phyloP scores from a whole-genome alignment of 2,329 filamentous ascomycete species.

The Tolypocladium sp. region DNA sequence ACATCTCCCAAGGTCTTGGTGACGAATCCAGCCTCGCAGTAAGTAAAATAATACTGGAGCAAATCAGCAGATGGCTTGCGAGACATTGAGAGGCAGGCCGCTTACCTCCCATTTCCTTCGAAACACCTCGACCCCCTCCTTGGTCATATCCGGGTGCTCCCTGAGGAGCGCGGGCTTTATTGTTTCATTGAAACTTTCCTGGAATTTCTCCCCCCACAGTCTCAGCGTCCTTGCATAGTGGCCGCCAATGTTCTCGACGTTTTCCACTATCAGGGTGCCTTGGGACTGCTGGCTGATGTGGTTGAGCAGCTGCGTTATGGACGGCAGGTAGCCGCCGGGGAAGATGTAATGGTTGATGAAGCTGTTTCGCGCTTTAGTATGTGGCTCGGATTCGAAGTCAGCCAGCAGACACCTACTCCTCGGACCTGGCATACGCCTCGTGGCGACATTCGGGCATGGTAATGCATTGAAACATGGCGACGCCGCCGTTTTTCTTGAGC shows the following conservation, averaged over 20 bases:
- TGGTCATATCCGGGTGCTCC: constrained; percentile 49
- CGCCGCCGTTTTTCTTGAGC: constrained; percentile 55
- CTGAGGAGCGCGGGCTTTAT: constrained; percentile 51
- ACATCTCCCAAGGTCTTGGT: constrained; percentile 65
- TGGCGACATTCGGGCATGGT: constrained; percentile 65
- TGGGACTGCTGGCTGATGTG: constrained; percentile 52
- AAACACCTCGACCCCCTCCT: constrained; percentile 57
- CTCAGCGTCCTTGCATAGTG: constrained; percentile 64
- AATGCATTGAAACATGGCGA: constrained; percentile 68
- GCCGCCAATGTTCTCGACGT: constrained; percentile 62
- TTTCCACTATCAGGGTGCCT: constrained; percentile 56
- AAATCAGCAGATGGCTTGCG: background rate
- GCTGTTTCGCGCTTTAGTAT: constrained; percentile 14
- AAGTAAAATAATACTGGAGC: constrained; percentile 60
- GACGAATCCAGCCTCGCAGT: constrained; percentile 65
- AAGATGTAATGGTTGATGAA: constrained; percentile 75
- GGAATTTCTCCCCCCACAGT: constrained; percentile 59
- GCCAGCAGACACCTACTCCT: constrained; percentile 39
- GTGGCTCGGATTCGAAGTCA: background rate
- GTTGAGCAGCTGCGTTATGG: constrained; percentile 44
- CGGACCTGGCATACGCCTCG: constrained; percentile 53
- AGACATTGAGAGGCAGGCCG: background rate
- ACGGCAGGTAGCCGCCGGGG: constrained; percentile 63
- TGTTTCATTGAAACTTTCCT: constrained; percentile 48
- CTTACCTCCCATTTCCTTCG: constrained; percentile 61